A percentile compares a stretch with the other conserved stretches of the same genome.
Conservation (phyloP, 768 basidiomycete species). For the Lactifluus pinguis region DNA sequence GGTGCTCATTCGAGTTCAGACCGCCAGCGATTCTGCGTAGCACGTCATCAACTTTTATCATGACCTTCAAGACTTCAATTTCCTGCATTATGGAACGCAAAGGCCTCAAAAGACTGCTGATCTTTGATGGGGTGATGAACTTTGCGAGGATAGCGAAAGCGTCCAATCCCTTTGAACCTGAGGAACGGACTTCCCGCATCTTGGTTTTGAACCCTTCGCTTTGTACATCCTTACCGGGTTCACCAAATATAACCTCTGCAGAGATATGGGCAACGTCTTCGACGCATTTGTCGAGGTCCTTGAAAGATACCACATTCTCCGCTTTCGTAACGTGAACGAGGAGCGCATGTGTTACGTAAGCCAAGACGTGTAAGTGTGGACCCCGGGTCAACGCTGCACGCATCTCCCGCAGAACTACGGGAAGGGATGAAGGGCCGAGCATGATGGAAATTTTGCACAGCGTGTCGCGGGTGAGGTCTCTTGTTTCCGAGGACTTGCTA, state of each 20-base stretch:
- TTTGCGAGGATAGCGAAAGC: slow-evolving; percentile 77
- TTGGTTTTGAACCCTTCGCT: slow-evolving; percentile 91
- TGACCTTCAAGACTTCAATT: slow-evolving; percentile 68
- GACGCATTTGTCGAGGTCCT: slow-evolving; percentile 64
- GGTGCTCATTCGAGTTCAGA: slow-evolving; percentile 70
- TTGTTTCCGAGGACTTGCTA: slow-evolving; percentile 88
- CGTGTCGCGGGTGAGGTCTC: slow-evolving; percentile 79
- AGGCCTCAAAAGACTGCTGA: slow-evolving; percentile 70
- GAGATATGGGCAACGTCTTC: slow-evolving; percentile 73
- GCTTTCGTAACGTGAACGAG: slow-evolving; percentile 70
- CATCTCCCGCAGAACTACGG: slow-evolving; percentile 67
- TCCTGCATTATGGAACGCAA: slow-evolving; percentile 78
- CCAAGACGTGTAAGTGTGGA: slow-evolving; percentile 89
- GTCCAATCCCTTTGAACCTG: slow-evolving; percentile 77
- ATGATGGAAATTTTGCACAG: slow-evolving; percentile 68
- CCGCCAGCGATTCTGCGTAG: slow-evolving; percentile 76
- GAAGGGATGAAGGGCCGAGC: slow-evolving; percentile 67
- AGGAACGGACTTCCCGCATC: slow-evolving; percentile 83
- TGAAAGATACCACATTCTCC: slow-evolving; percentile 45
- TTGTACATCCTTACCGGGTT: slow-evolving; percentile 82
- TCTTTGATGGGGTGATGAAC: slow-evolving; percentile 63
- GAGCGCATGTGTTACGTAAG: slow-evolving; percentile 73
- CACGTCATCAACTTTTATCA: slow-evolving; percentile 83
- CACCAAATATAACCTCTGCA: slow-evolving; percentile 87
- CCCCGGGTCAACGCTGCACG: slow-evolving; percentile 81